These are phyloP conservation scores for Naganishia onofrii DNA, from an alignment of 768 basidiomycete genomes.

Conservation along the genomic window DNA sequence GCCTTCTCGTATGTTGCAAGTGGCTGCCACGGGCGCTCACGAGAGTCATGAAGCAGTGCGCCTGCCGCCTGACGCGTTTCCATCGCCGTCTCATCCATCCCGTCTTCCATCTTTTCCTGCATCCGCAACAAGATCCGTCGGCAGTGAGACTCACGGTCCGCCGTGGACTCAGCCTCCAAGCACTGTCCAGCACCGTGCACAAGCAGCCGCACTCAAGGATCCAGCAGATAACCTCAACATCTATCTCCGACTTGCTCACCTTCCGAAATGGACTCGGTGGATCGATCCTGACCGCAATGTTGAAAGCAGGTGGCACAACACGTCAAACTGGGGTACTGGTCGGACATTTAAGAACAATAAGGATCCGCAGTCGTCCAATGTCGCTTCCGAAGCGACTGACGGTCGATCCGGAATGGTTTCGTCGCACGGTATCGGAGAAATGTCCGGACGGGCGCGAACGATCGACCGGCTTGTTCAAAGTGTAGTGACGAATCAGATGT, in stretches of 20 bases:
- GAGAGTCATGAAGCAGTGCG: too few species aligned
- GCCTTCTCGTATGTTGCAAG: too few species aligned
- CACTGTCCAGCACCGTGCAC: background rate
- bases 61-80: too few species aligned
- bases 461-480: conserved; percentile 9
- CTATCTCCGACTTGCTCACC: conserved; percentile 22
- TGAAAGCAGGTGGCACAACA: conserved; percentile 12
- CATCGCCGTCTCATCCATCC: too few species aligned
- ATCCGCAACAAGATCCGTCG: too few species aligned
- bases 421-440: background rate
- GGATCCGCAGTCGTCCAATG: background rate
- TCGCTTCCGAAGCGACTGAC: background rate
- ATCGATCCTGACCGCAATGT: conserved; percentile 28
- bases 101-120: too few species aligned
- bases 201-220: background rate
- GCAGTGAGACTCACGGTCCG: too few species aligned
- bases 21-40: too few species aligned
- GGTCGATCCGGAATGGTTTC: background rate
- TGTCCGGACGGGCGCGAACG: conserved; percentile 4
- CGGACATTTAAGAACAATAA: background rate
- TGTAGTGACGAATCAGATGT: background rate
- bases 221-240: conserved; percentile 31
- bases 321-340: conserved; percentile 23
- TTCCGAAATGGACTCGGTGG: conserved; percentile 31
- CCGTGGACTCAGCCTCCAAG: background rate